Evolutionary conservation across 352 stramenopile genomes (phyloP), one percentile per base, ranked within the genome.

Genomic region (Globisporangium solare): DNA sequence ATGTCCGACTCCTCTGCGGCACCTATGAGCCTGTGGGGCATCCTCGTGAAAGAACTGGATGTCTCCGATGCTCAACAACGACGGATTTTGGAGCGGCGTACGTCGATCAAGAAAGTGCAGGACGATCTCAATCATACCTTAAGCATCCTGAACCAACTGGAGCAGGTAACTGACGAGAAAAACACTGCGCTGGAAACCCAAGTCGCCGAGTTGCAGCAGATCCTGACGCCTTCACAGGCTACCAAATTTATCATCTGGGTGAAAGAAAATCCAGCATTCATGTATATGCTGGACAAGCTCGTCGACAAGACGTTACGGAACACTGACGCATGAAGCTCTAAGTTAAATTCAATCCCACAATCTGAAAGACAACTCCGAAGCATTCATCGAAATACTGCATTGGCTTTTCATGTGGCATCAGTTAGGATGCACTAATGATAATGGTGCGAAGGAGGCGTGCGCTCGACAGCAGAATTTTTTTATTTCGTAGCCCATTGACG

Each of bases 191-290:
- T 92, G 18, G 79, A 89, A 59, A 65, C 78, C 37, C 76, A 89
- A 58, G 79, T 92, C 17, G 71, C 74, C 18, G 60, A 85, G 55
- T 61, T 92, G 5, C 82, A 92, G 58, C 70, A 79, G 41, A 89
- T 92, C 48, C 67, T 92, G 17, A 92, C 79, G 14, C 79, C 82
- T 10, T 83, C 80, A 43, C 82, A 92, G 55, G 76, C 79, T 22
- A 89, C 82, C 60, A 89, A 84, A 62, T 92, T 92, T 68, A 92
- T 92, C 71, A 86, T 92, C 54, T 92, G 82, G 82, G 82, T 92
- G 15, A 92, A 92, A 56, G 78, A 92, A 45, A 92, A 92, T 42
- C 82, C 79, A 51, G 82, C 82, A 18, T 89, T 92, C 58, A 92
- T 92, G 82, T 92, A 92, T 60, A 92, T 92, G 82, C 67, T 92